These are phyloP conservation scores for Fusarium coicis DNA, from an alignment of 2,329 filamentous ascomycete genomes.

Conservation along the genomic window DNA sequence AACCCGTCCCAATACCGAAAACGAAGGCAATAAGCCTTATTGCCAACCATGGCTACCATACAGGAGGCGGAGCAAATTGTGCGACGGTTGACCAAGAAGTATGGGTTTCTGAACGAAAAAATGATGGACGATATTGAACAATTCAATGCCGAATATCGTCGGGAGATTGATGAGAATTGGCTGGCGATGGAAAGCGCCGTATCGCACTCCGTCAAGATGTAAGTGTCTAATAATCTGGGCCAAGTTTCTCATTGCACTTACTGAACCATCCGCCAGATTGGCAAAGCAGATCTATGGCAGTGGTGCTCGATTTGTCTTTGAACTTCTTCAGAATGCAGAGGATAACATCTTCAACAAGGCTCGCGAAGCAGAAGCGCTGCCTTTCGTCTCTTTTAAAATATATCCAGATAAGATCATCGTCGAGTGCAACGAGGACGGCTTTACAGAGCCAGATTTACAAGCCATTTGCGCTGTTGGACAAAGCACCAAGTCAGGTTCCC, in stretches of 20 bases:
- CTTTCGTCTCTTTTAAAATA: background rate
- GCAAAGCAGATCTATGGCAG: background rate
- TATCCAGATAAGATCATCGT: background rate
- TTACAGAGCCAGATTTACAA: background rate
- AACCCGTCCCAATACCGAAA: background rate
- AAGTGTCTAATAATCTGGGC: background rate
- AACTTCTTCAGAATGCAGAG: background rate
- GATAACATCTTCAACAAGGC: background rate
- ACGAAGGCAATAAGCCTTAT: background rate
- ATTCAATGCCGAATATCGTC: accelerated
- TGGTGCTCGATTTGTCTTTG: background rate
- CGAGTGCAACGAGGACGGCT: background rate
- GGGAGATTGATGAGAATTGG: background rate
- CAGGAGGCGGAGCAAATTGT: background rate
- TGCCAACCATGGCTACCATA: background rate
- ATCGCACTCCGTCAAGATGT: background rate
- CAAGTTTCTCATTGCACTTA: background rate
- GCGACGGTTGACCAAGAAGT: background rate
- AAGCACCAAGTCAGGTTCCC: background rate
- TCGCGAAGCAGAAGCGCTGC: accelerated
- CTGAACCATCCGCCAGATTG: background rate
- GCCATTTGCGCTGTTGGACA: background rate
- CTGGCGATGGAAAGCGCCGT: accelerated
- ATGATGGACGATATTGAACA: background rate
- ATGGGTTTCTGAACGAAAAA: background rate